phyloP scores from a whole-genome alignment of 2,329 filamentous ascomycete species.

The Dendryphion nanum region DNA sequence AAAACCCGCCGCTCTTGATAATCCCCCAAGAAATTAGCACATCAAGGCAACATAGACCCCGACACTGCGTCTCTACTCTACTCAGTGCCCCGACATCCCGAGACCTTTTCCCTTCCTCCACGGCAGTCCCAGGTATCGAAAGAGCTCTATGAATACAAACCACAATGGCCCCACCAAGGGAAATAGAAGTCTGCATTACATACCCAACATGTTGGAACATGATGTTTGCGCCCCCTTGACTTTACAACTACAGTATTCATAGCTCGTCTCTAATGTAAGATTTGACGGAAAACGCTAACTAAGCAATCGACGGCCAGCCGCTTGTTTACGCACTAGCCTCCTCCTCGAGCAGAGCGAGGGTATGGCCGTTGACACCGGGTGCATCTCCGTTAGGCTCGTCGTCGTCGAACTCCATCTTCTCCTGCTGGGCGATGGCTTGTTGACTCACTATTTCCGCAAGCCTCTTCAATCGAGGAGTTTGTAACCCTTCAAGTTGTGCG shows the following conservation, averaged over 20 bases:
- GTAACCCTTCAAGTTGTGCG: slow-evolving; percentile 66
- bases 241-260: slow-evolving; percentile 8
- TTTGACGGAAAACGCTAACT: slow-evolving; percentile 1
- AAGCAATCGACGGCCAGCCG: too few species aligned
- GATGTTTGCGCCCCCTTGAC: slow-evolving; percentile 3
- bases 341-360: slow-evolving; percentile 21
- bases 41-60: too few species aligned
- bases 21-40: too few species aligned
- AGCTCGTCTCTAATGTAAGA: slow-evolving; percentile 2
- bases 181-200: slow-evolving; percentile 14
- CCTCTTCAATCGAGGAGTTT: slow-evolving; percentile 92
- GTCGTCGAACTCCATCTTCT: slow-evolving; percentile 65
- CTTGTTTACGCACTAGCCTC: slow-evolving; percentile 11
- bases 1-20: too few species aligned
- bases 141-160: neutral
- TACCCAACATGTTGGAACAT: slow-evolving; percentile 18
- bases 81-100: too few species aligned
- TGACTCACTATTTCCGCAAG: slow-evolving; percentile 97
- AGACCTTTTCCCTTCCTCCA: too few species aligned
- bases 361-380: slow-evolving; percentile 17
- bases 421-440: slow-evolving; percentile 93
- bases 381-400: slow-evolving; percentile 24
- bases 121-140: too few species aligned
- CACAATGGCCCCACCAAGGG: neutral
- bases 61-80: too few species aligned